Base-by-base conservation (phyloP, 306 rosid species). In the Casuarina glauca region DNA sequence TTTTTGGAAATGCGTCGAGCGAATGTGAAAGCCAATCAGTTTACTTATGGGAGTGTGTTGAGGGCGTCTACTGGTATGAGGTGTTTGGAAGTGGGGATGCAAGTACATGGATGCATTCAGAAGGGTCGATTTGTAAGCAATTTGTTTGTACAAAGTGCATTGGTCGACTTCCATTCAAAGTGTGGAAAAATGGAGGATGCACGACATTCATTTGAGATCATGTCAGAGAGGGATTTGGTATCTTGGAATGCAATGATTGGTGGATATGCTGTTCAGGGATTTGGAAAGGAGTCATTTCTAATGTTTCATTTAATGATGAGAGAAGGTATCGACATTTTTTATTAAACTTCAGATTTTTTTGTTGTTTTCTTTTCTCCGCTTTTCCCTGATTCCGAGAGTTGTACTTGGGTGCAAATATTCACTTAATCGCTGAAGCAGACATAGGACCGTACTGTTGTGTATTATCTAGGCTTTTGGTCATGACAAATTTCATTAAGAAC, bases 21-120 rank as follows among this genome's bases (percentile, higher is more conserved):
- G 4, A 83, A 75, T 10, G 36, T 76, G 42, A 79, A 66, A 51
- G 78, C 76, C 54, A 83, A 83, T 42, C 86, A 83, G 78, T 79
- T 83, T 10, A 26, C 32, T 26, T 26, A 26, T 26, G 32, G 32
- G 32, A 26, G 32, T 26, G 32, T 26, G 32, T 26, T 26, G 32
- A 26, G 32, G 32, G 32, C 32, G 32, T 26, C 32, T 26, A 26
- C 32, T 26, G 32, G 32, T 26, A 26, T 26, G 32, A 26, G 32
- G 32, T 26, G 32, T 26, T 26, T 26, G 32, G 32, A 26, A 26
- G 32, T 26, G 32, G 32, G 32, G 32, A 26, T 26, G 32, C 32
- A 26, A 26, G 32, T 26, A 26, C 32, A 82, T 4, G 84, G 81
- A 70, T 83, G 83, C 66, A 32, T 79, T 44, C 6, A 35, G 45